Percentiles rank a stretch among this genome's conserved stretches.
phyloP scores from a whole-genome alignment of 129 eudicot species.

The Silybum marianum region DNA sequence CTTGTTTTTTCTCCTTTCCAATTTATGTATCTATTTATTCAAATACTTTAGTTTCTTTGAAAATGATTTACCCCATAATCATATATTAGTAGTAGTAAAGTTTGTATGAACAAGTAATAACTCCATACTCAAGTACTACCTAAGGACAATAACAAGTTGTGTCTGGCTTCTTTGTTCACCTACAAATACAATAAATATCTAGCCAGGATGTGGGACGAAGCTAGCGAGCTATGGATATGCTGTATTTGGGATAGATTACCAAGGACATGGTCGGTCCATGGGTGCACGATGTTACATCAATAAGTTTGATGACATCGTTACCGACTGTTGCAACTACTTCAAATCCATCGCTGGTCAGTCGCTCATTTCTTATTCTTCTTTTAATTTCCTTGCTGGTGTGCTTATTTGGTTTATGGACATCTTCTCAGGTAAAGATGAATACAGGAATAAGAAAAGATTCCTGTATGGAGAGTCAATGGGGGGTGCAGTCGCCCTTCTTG shows the following conservation, averaged over 20 bases:
- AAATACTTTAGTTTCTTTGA: too few relatives aligned
- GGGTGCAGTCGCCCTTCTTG: constrained; percentile 88
- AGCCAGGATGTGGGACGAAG: constrained; percentile 78
- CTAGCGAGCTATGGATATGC: constrained; percentile 79
- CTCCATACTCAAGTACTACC: too few relatives aligned
- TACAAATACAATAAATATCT: too few relatives aligned
- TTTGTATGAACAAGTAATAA: too few relatives aligned
- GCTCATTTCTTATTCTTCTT: background rate
- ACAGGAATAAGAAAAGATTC: constrained; percentile 63
- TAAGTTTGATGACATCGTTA: constrained; percentile 70
- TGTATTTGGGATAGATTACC: constrained; percentile 90
- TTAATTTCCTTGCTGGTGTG: background rate
- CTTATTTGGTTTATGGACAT: background rate
- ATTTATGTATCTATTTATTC: too few relatives aligned
- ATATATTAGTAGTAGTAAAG: too few relatives aligned
- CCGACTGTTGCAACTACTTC: constrained; percentile 72
- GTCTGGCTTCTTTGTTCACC: too few relatives aligned
- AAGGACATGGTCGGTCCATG: constrained; percentile 93
- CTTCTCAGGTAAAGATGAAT: constrained; percentile 59
- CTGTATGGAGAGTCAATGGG: constrained; percentile 99
- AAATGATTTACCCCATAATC: too few relatives aligned
- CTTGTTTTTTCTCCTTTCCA: too few relatives aligned
- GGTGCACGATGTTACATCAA: constrained; percentile 99
- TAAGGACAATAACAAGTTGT: too few relatives aligned
- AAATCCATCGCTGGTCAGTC: constrained; percentile 58